Evolutionary conservation across 192 early-diverging fungal species (phyloP), one percentile per base, ranked within the genome.

Genomic region (Backusella morwellensis): DNA sequence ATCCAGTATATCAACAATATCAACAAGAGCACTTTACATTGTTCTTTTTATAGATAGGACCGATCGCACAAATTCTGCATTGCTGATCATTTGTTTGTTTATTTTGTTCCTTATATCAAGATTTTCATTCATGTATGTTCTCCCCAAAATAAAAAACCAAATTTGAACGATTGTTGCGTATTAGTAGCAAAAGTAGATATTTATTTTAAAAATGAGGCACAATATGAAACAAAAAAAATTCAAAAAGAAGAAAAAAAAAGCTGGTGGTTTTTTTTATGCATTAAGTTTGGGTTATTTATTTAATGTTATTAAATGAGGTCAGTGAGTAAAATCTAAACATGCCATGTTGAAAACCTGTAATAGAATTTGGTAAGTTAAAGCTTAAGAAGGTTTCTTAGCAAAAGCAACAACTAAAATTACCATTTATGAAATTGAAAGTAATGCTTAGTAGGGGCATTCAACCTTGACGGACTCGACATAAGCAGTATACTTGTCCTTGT

Each of bases 261-360:
- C 4, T n/a, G 21, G 6, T 54, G 26, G 54, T 29, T 63, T 63
- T 63, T 63, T 63, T 63, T 29, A 63, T 63, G 56, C 21, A 63
- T 63, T 63, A 63, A 29, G 26, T 12, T 63, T 63, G 56, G n/a
- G 12, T 63, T 63, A 63, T 63, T 63, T 63, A 63, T 63, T 56
- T 56, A 56, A 21, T 63, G 23, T 63, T 63, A 63, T 63, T 26
- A 50, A 32, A 11, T 63, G 56, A 63, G 12, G 21, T 63, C 56
- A 29, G 23, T 63, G 11, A 63, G 56, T 63, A 63, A 63, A 29
- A 63, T 63, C 56, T 63, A 63, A 63, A 63, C 26, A 63, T 63
- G 56, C 56, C 9, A 63, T 63, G 26, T 23, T 63, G 56, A 11
- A 29, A 63, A 12, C 56, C 56, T 26, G 23, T 63, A 63, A 29